Evolutionary conservation across 768 basidiomycete species (phyloP), one percentile per base, ranked within the genome.

Genomic region (Suillus alpinus): DNA sequence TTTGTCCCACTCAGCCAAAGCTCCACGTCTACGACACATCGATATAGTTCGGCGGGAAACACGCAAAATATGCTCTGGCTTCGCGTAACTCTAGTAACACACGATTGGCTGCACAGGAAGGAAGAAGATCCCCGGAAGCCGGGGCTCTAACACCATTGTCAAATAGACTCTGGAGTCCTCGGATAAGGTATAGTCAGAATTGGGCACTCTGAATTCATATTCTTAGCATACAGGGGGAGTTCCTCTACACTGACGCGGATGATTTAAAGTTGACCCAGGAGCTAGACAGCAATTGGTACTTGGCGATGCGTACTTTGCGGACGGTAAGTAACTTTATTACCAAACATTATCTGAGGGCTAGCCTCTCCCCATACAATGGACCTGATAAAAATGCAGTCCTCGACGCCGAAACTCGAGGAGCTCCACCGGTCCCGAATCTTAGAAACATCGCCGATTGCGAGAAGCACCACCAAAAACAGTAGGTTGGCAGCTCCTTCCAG

Each of bases 401-500:
- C 26, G 16, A 55, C 53, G 14, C 36, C 20, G 23, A 55, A 39
- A 20, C 14, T 53, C 34, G 52, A 53, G 34, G 52, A 37, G 16
- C 36, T 16, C 14, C 13, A 53, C 32, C 58, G 58, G 58, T 57
- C 34, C 58, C 58, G 58, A 57, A 55, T 18, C 34, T 13, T 50
- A 16, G 29, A 37, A 26, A 52, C n/a, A 51, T 53, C 41, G 51
- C 40, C 52, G 62, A 69, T 66, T 66, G 68, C 67, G 52, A 70
- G 71, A 73, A 73, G 62, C 59, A 6, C 8, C n/a, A 62, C 62
- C 43, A 36, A 71, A 66, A 66, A 56, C 16, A 66, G 71, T 32
- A 68, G 55, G 10, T 41, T 20, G 57, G 58, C 53, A 43, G 56
- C 39, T 59, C 57, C 69, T 63, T 68, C 71, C 23, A 57, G 68